These are phyloP conservation scores for Leccinum pachyderme DNA, from an alignment of 1,284 basidiomycete genomes.

Conservation along the genomic window DNA sequence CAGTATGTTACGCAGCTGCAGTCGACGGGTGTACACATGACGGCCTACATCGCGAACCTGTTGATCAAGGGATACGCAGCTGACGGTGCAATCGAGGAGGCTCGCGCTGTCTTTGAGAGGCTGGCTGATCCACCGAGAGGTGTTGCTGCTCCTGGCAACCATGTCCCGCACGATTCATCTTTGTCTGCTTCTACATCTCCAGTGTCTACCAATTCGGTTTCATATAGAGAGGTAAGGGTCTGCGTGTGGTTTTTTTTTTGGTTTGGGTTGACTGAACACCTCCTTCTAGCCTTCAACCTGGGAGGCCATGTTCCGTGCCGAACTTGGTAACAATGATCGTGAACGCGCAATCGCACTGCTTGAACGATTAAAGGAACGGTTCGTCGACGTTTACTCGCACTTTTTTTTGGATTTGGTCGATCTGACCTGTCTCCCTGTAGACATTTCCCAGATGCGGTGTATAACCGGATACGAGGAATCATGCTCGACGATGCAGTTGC, in stretches of 20 bases:
- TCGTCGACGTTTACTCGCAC: slow-evolving; percentile 20
- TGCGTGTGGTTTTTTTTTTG: not conserved
- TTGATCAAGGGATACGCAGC: slow-evolving; percentile 88
- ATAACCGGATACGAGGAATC: slow-evolving; percentile 63
- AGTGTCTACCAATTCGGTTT: slow-evolving; percentile 49
- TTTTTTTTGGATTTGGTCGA: not conserved
- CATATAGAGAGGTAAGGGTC: slow-evolving; percentile 83
- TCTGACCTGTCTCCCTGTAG: slow-evolving; percentile 34
- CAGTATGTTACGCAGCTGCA: slow-evolving; percentile 67
- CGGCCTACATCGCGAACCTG: slow-evolving; percentile 94
- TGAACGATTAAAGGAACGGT: slow-evolving; percentile 75
- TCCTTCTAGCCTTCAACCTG: slow-evolving; percentile 73
- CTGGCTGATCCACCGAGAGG: slow-evolving; percentile 85
- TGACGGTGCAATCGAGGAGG: slow-evolving; percentile 65
- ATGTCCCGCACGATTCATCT: slow-evolving; percentile 61
- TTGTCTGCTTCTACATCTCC: slow-evolving; percentile 11
- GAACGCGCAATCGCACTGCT: slow-evolving; percentile 72
- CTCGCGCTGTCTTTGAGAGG: slow-evolving; percentile 81
- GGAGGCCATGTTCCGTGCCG: slow-evolving; percentile 94
- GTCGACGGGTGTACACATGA: slow-evolving; percentile 74
- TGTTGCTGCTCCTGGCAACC: slow-evolving; percentile 88
- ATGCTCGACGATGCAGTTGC: slow-evolving; percentile 52
- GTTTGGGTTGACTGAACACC: not conserved
- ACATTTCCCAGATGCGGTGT: slow-evolving; percentile 72
- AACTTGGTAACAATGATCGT: slow-evolving; percentile 77